These are phyloP conservation scores for Zoysia pacifica DNA, from an alignment of 176 grass and related monocot species.

Conservation along the genomic window DNA sequence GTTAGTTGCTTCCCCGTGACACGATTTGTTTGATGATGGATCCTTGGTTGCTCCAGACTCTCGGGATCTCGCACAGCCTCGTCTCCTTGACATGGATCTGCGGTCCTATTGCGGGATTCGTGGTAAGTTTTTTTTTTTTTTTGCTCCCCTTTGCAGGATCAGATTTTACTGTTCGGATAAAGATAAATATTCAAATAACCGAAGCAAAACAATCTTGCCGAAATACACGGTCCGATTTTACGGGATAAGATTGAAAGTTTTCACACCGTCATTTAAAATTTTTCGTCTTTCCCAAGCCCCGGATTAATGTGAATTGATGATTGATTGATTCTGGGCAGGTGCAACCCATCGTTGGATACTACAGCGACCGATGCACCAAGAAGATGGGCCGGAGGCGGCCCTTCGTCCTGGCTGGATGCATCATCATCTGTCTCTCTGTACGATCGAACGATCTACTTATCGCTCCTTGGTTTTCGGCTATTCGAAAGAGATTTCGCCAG, in stretches of 20 bases:
- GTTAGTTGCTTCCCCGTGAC: neutral
- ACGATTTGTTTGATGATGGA: neutral
- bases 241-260: neutral
- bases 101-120: conserved; percentile 62
- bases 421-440: conserved; percentile 56
- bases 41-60: conserved; percentile 43
- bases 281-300: neutral
- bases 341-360: conserved; percentile 62
- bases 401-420: conserved; percentile 74
- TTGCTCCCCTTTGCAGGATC: too few species aligned
- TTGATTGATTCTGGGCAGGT: conserved; percentile 33
- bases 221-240: too few species aligned
- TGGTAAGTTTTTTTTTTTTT: conserved; percentile 36
- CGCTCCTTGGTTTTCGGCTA: neutral
- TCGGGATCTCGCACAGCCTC: conserved; percentile 62
- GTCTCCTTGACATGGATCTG: conserved; percentile 87
- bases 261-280: neutral
- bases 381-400: conserved; percentile 69
- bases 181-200: neutral
- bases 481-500: neutral
- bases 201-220: too few species aligned
- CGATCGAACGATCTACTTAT: neutral
- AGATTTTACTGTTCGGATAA: neutral
- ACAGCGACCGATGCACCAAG: conserved; percentile 68
- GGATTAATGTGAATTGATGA: neutral